These are phyloP conservation scores for Penicillium silybi DNA, from an alignment of 495 filamentous ascomycete genomes.

Conservation along the genomic window DNA sequence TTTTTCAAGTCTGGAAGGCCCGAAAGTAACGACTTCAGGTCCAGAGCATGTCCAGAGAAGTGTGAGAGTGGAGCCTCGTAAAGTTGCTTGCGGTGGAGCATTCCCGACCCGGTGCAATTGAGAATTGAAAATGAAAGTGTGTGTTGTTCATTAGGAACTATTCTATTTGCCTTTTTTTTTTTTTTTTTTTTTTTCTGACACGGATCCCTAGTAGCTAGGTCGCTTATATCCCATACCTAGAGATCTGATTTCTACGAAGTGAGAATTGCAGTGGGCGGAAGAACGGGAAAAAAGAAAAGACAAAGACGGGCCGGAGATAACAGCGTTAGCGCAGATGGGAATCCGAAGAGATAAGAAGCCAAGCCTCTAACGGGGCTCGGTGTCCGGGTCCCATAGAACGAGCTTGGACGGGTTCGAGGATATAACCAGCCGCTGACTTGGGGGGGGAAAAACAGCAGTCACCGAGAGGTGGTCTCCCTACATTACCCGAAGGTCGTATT, in stretches of 20 bases:
- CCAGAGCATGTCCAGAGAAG: slow-evolving; percentile 1
- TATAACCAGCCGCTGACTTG: not conserved
- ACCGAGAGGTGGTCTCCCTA: slow-evolving; percentile 15
- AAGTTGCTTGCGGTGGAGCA: slow-evolving; percentile 1
- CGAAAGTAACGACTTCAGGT: not conserved
- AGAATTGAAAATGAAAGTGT: not conserved
- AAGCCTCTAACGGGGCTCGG: not conserved
- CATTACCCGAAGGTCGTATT: slow-evolving; percentile 17
- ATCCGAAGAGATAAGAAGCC: not conserved
- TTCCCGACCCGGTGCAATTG: not conserved
- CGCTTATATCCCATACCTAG: not conserved
- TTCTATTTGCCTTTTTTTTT: not conserved
- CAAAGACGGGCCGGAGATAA: slow-evolving; percentile 1
- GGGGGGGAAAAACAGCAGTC: not conserved
- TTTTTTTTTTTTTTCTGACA: not conserved
- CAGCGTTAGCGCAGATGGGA: not conserved
- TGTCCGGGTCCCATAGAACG: not conserved
- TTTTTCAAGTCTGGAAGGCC: not conserved
- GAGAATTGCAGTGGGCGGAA: too few species aligned
- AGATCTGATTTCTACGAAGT: too few species aligned
- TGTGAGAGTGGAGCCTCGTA: not conserved
- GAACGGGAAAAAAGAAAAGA: not conserved
- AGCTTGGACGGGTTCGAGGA: not conserved
- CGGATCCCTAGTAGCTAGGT: not conserved
- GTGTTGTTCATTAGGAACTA: too few species aligned